These are phyloP conservation scores for Talaromyces sp. DNA, from an alignment of 2,329 filamentous ascomycete species.

Conservation along the genomic window DNA sequence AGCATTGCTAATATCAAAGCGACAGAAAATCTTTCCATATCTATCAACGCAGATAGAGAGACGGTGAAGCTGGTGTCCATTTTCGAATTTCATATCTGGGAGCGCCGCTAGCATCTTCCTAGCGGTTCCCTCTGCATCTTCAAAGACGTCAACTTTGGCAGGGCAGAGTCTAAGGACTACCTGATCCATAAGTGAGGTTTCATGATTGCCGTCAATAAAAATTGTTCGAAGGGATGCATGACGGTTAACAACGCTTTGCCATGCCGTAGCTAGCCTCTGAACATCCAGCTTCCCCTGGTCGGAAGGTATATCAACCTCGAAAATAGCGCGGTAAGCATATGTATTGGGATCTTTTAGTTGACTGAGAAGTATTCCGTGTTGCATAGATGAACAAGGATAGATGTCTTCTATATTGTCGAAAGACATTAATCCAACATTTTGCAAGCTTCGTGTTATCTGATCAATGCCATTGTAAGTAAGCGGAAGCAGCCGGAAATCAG, in stretches of 20 bases:
- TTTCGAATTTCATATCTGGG: constrained; percentile 1
- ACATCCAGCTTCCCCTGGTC: constrained; percentile 16
- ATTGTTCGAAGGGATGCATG: constrained; percentile 21
- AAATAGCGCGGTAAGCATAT: constrained; percentile 20
- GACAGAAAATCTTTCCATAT: constrained; percentile 32
- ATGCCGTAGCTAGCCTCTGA: constrained; percentile 19
- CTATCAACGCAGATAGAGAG: constrained; percentile 36
- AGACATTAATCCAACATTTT: constrained; percentile 12
- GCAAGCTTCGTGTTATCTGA: constrained; percentile 10
- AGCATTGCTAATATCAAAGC: constrained; percentile 46
- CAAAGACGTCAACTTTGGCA: not conserved
- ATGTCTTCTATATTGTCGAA: constrained; percentile 24
- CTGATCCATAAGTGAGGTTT: constrained; percentile 18
- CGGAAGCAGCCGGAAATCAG: constrained; percentile 25
- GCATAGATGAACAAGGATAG: constrained; percentile 26
- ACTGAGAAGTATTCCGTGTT: constrained; percentile 26
- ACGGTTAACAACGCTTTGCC: constrained; percentile 20
- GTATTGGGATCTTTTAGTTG: constrained; percentile 24
- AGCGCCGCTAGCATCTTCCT: constrained; percentile 3
- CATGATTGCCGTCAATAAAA: constrained; percentile 18
- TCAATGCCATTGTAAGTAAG: constrained; percentile 15
- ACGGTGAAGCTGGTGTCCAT: constrained; percentile 35
- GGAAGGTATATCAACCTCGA: constrained; percentile 17
- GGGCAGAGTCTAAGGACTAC: constrained; percentile 14
- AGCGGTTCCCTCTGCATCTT: not conserved